These are phyloP conservation scores for Colletotrichum horii DNA, from an alignment of 2,329 filamentous ascomycete species.

Conservation along the genomic window DNA sequence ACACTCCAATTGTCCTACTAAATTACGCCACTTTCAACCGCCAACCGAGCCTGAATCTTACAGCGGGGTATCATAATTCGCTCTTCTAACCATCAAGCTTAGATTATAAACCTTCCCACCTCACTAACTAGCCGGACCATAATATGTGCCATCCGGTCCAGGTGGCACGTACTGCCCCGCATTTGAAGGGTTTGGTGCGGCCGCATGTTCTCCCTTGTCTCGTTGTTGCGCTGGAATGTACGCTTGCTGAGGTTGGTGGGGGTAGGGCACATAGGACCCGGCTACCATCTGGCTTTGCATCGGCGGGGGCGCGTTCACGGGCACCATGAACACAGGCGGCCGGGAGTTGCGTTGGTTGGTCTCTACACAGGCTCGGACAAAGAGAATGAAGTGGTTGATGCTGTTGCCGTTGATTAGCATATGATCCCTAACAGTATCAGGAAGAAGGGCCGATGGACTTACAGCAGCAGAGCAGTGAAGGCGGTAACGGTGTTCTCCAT, in stretches of 20 bases:
- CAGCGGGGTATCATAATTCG: background rate
- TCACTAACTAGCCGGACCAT: background rate
- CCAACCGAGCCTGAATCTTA: background rate
- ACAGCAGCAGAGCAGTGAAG: constrained; percentile 22
- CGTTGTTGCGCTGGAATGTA: background rate
- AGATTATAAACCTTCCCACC: background rate
- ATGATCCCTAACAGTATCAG: background rate
- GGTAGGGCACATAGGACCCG: background rate
- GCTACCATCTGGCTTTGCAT: background rate
- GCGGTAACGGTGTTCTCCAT: constrained; percentile 23
- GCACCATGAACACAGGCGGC: constrained; percentile 8
- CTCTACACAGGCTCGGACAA: constrained; percentile 44
- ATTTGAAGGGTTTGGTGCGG: background rate
- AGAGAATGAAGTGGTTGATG: constrained; percentile 41
- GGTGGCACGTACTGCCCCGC: background rate
- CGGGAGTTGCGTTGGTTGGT: constrained; percentile 33
- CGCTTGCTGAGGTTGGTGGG: background rate
- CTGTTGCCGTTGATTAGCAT: background rate
- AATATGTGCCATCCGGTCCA: background rate
- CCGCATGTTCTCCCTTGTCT: background rate
- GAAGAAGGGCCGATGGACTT: background rate
- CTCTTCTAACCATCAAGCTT: background rate
- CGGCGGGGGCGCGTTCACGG: background rate
- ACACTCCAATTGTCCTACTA: background rate
- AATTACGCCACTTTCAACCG: background rate